Conservation (phyloP, 306 rosid genomes). For the Cucumis sativus region DNA sequence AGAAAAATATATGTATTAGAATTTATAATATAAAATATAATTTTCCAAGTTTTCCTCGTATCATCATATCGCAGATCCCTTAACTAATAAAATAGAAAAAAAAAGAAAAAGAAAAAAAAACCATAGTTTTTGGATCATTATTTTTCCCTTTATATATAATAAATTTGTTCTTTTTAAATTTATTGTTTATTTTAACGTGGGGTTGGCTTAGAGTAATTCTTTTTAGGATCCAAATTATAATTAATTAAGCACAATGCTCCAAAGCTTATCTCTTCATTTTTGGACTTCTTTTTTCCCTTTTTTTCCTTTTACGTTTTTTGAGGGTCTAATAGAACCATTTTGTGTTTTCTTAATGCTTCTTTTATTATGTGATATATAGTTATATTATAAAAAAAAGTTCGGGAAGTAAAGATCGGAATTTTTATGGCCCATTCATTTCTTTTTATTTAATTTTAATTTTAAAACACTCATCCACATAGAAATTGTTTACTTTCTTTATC, state of each 20-base stretch:
- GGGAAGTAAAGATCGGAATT: too few relatives aligned
- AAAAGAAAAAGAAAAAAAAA: too few relatives aligned
- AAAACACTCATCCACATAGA: too few relatives aligned
- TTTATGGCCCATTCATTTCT: too few relatives aligned
- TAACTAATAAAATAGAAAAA: too few relatives aligned
- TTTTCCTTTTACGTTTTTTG: not conserved
- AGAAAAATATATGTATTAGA: not conserved
- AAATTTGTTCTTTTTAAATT: not conserved
- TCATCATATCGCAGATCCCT: not conserved
- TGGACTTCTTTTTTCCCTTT: not conserved
- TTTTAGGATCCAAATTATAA: not conserved
- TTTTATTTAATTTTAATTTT: too few relatives aligned
- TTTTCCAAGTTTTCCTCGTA: conserved; percentile 3
- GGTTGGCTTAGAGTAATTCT: not conserved
- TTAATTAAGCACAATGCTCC: not conserved
- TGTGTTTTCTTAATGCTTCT: not conserved
- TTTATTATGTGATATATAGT: too few relatives aligned
- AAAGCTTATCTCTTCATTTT: not conserved
- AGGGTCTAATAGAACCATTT: not conserved
- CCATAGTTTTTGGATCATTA: too few relatives aligned
- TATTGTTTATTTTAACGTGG: not conserved
- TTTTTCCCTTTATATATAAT: not conserved
- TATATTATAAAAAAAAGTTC: too few relatives aligned
- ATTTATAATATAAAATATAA: not conserved
- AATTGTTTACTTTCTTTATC: too few relatives aligned